A percentile compares a stretch with the other conserved stretches of the same genome.
These are phyloP conservation scores for Amylostereum chailletii DNA, from an alignment of 1,284 basidiomycete species.

Conservation along the genomic window DNA sequence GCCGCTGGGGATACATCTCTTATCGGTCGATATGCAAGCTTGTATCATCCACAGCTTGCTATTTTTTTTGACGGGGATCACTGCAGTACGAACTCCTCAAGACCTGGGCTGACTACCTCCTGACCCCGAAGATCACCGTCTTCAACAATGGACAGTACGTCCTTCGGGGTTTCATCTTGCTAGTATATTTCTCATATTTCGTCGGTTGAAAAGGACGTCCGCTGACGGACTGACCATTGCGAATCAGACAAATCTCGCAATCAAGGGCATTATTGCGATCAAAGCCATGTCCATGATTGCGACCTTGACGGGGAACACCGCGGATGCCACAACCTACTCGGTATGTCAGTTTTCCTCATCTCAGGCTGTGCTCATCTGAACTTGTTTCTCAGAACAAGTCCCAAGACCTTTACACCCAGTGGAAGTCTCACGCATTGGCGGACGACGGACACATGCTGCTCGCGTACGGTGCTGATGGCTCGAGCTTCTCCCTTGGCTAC, in stretches of 20 bases:
- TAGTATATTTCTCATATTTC: too few species aligned
- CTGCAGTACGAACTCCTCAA: conserved; percentile 2
- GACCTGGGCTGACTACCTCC: conserved; percentile 5
- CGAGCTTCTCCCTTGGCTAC: not conserved
- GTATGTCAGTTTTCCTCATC: not conserved
- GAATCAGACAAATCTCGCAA: not conserved
- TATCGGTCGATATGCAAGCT: not conserved
- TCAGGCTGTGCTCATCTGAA: not conserved
- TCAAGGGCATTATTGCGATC: not conserved
- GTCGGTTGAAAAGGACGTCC: not conserved
- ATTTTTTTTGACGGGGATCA: not conserved
- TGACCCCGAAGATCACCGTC: not conserved
- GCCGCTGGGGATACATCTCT: conserved; percentile 1
- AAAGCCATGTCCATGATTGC: not conserved
- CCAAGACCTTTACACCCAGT: not conserved
- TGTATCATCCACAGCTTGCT: not conserved
- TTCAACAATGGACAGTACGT: conserved; percentile 2
- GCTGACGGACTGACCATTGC: not conserved
- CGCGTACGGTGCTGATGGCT: not conserved
- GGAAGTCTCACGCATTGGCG: not conserved
- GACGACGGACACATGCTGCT: not conserved
- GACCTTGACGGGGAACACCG: not conserved
- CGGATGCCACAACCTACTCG: not conserved
- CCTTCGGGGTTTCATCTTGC: not conserved
- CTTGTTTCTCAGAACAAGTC: not conserved